Base-by-base conservation (phyloP, 176 grass and related monocot genomes). In the Ampelocalamus luodianensis region DNA sequence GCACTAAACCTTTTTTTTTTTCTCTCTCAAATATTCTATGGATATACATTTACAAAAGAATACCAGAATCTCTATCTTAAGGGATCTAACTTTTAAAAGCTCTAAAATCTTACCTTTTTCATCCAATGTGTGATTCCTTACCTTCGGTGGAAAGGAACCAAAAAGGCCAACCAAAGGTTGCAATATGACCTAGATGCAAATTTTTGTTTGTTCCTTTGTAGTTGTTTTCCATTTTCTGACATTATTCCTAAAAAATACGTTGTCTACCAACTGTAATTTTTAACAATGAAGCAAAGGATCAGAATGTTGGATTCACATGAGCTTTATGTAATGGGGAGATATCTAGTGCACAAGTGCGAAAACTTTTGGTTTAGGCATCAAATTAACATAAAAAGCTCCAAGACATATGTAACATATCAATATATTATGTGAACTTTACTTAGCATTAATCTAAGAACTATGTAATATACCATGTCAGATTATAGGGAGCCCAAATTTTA, bases 11-110 rank as follows among this genome's bases (percentile, higher is more conserved):
- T 40, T 12, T 69, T 18, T 1, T 0, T 58, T 76, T 40, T n/a
- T n/a, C n/a, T n/a, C 55, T 22, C 11, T 45, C 18, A 74, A 66
- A 68, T 83, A 42, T 82, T 88, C 65, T 70, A 23, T 62, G 54
- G 26, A 64, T 78, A 0, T 39, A 60, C 15, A 43, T 71, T 53
- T 32, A 68, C 1, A 78, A 71, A 78, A 63, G 29, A 62, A 71
- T 53, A 3, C 20, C 23, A 7, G 86, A 88, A 83, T 83, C n/a
- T 51, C 39, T n/a, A 88, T 64, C 72, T 42, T 17, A 71, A 43
- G 29, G 72, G n/a, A 78, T 78, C 22, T 16, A 82, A 8, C 54
- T 78, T 78, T 63, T 16, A 61, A 63, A 63, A 37, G 15, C 15
- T 77, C 14, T 77, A 68, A 39, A 77, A 78, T 78, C 36, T 14